Evolutionary conservation across 768 basidiomycete genomes (phyloP), one percentile per base, ranked within the genome.

Genomic region (Pulveroboletus sp.): DNA sequence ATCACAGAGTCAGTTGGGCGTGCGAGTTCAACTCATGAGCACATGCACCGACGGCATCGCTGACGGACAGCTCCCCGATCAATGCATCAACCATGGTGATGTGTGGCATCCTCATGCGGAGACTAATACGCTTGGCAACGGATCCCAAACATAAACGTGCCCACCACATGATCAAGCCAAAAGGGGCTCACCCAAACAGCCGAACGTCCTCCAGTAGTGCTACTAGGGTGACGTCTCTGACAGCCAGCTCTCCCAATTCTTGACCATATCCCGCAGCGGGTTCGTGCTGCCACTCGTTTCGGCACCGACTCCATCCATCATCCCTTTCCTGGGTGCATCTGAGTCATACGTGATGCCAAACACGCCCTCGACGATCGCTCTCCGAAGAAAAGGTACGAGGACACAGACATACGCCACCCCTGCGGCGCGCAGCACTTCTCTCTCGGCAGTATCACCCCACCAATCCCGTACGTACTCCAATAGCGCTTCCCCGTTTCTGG

Each of bases 301-400:
- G 4, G 17, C 47, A 10, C 8, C 4, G 11, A 13, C 17, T 7
- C 14, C 43, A 14, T 30, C 44, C 13, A 7, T 30, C 7, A 8
- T 8, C 27, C 21, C 42, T 8, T 53, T 48, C 10, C 24, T 17
- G 26, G 33, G 32, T 14, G 8, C 40, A 17, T 50, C 44, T 24
- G 55, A 43, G 44, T 57, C 55, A 59, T 59, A 66, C 47, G 56
- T 24, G 8, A 54, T 49, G 1, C 82, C 79, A 70, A 86, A 93
- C 24, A 92, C 83, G 3, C 90, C 89, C 59, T 89, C 82, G 18
- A 80, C 75, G 40, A 92, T 61, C 5, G 84, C 91, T 18, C 82
- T 73, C 59, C 77, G 69, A 56, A 88, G 59, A 62, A 86, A 93
- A 11, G 86, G 84, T n/a, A 84, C 77, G 40, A 92, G 70, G 14